A percentile compares a stretch with the other conserved stretches of the same genome.
Conservation (phyloP, 176 grass and related monocot species). For the Pontederia paniculata region DNA sequence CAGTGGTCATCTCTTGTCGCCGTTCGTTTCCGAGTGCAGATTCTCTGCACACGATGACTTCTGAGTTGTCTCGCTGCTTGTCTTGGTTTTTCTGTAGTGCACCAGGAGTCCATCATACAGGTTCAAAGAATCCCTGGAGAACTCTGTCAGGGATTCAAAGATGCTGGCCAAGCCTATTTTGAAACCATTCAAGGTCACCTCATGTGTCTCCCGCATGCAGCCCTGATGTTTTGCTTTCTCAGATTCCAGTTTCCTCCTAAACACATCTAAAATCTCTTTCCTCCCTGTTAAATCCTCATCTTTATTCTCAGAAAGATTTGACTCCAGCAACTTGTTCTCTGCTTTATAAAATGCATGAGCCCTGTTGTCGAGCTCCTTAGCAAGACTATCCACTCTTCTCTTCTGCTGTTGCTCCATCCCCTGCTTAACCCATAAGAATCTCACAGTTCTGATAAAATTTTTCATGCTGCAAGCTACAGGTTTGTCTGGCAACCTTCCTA, state of each 20-base stretch:
- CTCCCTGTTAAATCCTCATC: slow-evolving; percentile 55
- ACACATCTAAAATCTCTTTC: slow-evolving; percentile 54
- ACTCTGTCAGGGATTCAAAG: slow-evolving; percentile 70
- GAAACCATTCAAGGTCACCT: slow-evolving; percentile 86
- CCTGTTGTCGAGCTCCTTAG: slow-evolving; percentile 75
- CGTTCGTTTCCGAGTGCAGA: slow-evolving; percentile 8
- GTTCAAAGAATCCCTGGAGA: slow-evolving; percentile 56
- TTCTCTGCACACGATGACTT: slow-evolving; percentile 21
- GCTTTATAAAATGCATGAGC: slow-evolving; percentile 56
- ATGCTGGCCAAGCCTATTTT: slow-evolving; percentile 85
- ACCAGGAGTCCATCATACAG: slow-evolving; percentile 58
- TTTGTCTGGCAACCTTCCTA: slow-evolving; percentile 50
- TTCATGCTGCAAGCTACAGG: slow-evolving; percentile 46
- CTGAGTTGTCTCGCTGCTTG: slow-evolving; percentile 16
- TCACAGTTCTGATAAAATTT: slow-evolving; percentile 67
- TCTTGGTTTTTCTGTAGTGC: slow-evolving; percentile 14
- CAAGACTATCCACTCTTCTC: slow-evolving; percentile 62
- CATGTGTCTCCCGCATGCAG: slow-evolving; percentile 64
- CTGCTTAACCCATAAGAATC: slow-evolving; percentile 83
- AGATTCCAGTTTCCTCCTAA: slow-evolving; percentile 48
- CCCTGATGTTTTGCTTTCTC: slow-evolving; percentile 77
- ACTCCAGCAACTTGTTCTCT: slow-evolving; percentile 76
- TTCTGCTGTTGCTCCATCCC: slow-evolving; percentile 93
- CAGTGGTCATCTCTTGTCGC: slow-evolving; percentile 26
- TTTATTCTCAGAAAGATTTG: slow-evolving; percentile 59